A percentile compares a stretch with the other conserved stretches of the same genome.
phyloP scores from a whole-genome alignment of 345 rosid species.

The Rhodamnia argentea region DNA sequence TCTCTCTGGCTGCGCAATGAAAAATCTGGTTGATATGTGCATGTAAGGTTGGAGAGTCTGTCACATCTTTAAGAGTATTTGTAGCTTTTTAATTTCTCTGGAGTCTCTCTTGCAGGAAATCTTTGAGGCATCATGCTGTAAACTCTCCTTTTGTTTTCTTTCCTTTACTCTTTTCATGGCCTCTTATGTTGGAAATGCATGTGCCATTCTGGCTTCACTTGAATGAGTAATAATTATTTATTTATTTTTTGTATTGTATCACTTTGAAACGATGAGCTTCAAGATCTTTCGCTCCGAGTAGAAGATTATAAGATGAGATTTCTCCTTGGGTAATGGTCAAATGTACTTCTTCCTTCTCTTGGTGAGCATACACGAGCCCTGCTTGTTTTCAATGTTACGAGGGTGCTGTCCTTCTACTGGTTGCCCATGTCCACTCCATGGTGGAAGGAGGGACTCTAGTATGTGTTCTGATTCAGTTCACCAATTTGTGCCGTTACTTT shows the following conservation, averaged over 20 bases:
- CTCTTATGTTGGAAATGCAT: neutral
- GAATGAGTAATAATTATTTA: neutral
- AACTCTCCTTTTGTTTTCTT: neutral
- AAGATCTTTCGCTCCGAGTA: neutral
- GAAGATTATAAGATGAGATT: neutral
- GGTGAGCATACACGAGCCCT: neutral
- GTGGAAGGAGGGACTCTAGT: neutral
- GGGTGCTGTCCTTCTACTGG: neutral
- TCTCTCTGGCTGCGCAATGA: neutral
- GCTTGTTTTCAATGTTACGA: neutral
- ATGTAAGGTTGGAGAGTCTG: neutral
- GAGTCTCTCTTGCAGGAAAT: neutral
- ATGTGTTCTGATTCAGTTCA: neutral
- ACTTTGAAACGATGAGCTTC: neutral
- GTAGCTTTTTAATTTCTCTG: neutral
- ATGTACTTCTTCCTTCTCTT: neutral
- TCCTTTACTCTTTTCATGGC: neutral
- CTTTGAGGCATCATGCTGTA: neutral
- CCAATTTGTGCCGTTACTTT: neutral
- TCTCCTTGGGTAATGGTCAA: neutral
- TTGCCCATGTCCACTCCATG: neutral
- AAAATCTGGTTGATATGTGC: neutral
- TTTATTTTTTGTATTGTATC: neutral
- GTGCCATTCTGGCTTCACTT: neutral
- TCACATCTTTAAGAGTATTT: neutral